Percentiles rank a stretch among this genome's conserved stretches.
Evolutionary conservation across 2,329 filamentous ascomycete genomes (phyloP).

Genomic region (Domatiomyces catenatus): DNA sequence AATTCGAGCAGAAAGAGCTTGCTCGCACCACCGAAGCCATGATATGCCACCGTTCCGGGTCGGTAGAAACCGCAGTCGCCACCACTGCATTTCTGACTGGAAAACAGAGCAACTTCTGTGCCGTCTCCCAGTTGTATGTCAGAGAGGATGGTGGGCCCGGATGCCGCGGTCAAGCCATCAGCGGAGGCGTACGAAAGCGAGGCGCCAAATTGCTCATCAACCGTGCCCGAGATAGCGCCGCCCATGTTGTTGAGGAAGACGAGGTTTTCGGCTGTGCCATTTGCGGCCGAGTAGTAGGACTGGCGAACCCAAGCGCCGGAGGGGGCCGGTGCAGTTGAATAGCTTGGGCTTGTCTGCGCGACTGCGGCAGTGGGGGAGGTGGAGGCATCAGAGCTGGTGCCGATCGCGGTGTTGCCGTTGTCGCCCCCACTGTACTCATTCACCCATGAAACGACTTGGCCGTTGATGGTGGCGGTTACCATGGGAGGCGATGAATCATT

Average conservation of each 20-base stretch:
- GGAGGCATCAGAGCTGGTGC: neutral
- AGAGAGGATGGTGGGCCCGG: slow-evolving; percentile 34
- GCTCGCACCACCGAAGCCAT: slow-evolving; percentile 54
- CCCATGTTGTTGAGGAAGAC: slow-evolving; percentile 45
- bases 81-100: slow-evolving; percentile 33
- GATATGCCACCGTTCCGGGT: slow-evolving; percentile 35
- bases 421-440: slow-evolving; percentile 36
- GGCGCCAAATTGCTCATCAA: slow-evolving; percentile 40
- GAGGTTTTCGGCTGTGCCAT: slow-evolving; percentile 34
- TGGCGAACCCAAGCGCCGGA: slow-evolving; percentile 26
- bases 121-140: slow-evolving; percentile 36
- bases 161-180: slow-evolving; percentile 32
- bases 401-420: neutral
- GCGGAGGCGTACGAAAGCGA: slow-evolving; percentile 41
- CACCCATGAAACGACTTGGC: slow-evolving; percentile 34
- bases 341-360: neutral
- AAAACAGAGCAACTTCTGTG: slow-evolving; percentile 38
- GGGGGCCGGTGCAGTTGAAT: neutral
- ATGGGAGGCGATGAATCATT: neutral
- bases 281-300: slow-evolving; percentile 33
- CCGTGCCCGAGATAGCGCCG: slow-evolving; percentile 40
- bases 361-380: slow-evolving; percentile 2
- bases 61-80: slow-evolving; percentile 34
- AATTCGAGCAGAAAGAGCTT: slow-evolving; percentile 64
- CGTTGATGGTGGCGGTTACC: neutral